Evolutionary conservation across 441 rosid genomes (phyloP), one percentile per base, ranked within the genome.

Genomic region (Capsella rubella): DNA sequence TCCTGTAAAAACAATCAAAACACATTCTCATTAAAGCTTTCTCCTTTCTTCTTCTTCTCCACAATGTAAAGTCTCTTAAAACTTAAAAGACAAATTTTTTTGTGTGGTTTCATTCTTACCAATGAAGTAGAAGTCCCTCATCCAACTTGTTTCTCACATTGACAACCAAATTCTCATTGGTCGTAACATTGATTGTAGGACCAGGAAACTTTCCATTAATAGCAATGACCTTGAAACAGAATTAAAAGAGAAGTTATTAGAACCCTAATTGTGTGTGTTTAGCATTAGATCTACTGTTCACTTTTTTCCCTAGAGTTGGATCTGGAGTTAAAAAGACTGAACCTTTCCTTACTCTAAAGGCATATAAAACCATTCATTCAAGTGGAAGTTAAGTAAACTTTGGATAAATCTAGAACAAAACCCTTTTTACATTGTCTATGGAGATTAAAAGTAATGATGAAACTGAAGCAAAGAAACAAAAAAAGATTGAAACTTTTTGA

Each of bases 121-220:
- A 92, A 49, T 90, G 96, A 46, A 92, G 54, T 56, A 95, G 99
- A 69, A 95, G 86, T 64, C 67, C 74, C 77, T 95, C 97, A 15
- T 95, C 97, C 84, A 95, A 68, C 75, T 91, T 84, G 86, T 93
- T 92, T 69, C 82, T 85, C 40, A 95, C 91, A 84, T 95, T 90
- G 78, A 95, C 83, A 28, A 83, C 89, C 27, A 92, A 85, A 75
- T 95, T 84, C 85, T 95, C 74, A 76, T 95, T 95, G 54, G 99
- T 95, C 28, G 98, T 95, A 50, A 84, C 88, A 79, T 92, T 92
- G 61, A 95, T 82, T 16, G 86, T 81, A 60, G 98, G 97, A 65
- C 98, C 97, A 14, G 99, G 99, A 73, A 95, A 95, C 80, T 86
- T 78, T 45, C 85, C 94, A 70, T 92, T 95, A 53, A 92, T 56